Evolutionary conservation across 1,139 yeast species (phyloP).

Genomic region (Candida dubliniensis): DNA sequence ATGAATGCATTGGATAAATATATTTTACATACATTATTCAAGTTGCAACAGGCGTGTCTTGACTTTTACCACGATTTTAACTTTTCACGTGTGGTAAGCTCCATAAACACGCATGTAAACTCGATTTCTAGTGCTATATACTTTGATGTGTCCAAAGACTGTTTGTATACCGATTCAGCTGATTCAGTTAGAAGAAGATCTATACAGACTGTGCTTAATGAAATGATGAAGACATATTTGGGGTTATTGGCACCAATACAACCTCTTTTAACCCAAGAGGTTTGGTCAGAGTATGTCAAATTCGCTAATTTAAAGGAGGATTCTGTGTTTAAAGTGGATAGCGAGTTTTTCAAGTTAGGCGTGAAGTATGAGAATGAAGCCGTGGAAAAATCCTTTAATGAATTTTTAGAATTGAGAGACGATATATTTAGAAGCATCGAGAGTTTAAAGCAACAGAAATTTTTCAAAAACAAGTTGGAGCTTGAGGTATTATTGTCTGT

Average conservation of each 20-base stretch:
- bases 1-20: conserved; percentile 64
- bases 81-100: conserved; percentile 66
- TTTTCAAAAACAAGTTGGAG: conserved; percentile 66
- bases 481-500: conserved; percentile 46
- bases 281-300: conserved; percentile 61
- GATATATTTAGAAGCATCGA: conserved; percentile 46
- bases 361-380: conserved; percentile 20
- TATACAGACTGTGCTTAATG: conserved; percentile 69
- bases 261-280: conserved; percentile 86
- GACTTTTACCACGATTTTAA: conserved; percentile 56
- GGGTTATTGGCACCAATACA: conserved; percentile 75
- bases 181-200: conserved; percentile 56
- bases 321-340: conserved; percentile 57
- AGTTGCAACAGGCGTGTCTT: conserved; percentile 45
- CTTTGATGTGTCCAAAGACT: conserved; percentile 84
- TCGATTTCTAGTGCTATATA: conserved; percentile 77
- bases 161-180: conserved; percentile 67
- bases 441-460: conserved; percentile 27
- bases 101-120: conserved; percentile 70
- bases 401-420: conserved; percentile 49
- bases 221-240: conserved; percentile 61
- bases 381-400: conserved; percentile 41
- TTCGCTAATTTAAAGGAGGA: conserved; percentile 28
- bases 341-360: conserved; percentile 33
- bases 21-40: conserved; percentile 54